These are phyloP conservation scores for Sporisorium exsertum DNA, from an alignment of 1,284 basidiomycete species.

Conservation along the genomic window DNA sequence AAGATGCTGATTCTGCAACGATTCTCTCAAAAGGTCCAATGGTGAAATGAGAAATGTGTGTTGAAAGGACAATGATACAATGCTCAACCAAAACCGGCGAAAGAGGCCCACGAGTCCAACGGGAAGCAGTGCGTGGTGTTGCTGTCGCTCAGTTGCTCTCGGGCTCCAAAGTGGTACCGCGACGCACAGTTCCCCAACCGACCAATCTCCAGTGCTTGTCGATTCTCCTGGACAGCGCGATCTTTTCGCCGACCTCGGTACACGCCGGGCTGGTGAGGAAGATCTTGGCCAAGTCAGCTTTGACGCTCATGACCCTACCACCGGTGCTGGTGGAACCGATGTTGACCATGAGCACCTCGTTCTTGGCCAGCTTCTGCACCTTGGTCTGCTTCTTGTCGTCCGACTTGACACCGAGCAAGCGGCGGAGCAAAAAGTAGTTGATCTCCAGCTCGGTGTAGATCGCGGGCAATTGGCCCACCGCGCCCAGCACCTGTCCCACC, in stretches of 20 bases:
- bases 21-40: no score
- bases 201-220: conserved; percentile 92
- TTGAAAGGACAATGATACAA: background rate
- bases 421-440: conserved; percentile 75
- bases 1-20: no score
- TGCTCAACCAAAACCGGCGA: no score
- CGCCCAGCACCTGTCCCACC: conserved; percentile 94
- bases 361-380: conserved; percentile 86
- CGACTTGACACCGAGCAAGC: conserved; percentile 95
- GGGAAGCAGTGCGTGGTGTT: no score
- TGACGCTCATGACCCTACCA: conserved; percentile 65
- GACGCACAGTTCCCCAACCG: conserved; percentile 70
- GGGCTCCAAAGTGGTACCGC: conserved; percentile 64
- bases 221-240: conserved; percentile 65
- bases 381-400: conserved; percentile 99
- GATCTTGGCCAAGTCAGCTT: conserved; percentile 68
- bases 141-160: conserved; percentile 40
- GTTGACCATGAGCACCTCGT: conserved; percentile 81
- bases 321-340: conserved; percentile 69
- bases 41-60: background rate
- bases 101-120: no score
- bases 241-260: conserved; percentile 69
- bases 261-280: conserved; percentile 67
- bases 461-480: conserved; percentile 90
- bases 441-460: conserved; percentile 94